Evolutionary conservation across 352 stramenopile species (phyloP).

Genomic region (Phytophthora chlamydospora): DNA sequence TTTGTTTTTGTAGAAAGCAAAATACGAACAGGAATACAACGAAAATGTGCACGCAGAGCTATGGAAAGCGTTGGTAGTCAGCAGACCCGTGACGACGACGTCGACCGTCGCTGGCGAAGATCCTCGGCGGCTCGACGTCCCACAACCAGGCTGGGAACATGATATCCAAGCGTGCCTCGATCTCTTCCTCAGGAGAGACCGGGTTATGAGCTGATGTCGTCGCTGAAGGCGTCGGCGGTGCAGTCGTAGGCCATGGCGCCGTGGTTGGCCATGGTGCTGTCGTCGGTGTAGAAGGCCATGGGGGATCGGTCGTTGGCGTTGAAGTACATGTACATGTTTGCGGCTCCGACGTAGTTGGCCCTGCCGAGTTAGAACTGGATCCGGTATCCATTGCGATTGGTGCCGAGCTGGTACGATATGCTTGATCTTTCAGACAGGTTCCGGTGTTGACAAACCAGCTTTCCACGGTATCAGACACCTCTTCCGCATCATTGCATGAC

Average conservation of each 20-base stretch:
- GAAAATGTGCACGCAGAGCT: conserved; percentile 6
- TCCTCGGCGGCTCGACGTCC: conserved; percentile 6
- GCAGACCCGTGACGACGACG: not conserved
- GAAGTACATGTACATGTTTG: no score
- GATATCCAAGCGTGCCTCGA: conserved; percentile 10
- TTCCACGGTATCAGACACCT: conserved; percentile 9
- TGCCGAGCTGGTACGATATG: conserved; percentile 10
- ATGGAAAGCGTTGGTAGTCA: not conserved
- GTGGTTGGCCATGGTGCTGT: no score
- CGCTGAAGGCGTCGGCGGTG: conserved; percentile 2
- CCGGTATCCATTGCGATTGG: not conserved
- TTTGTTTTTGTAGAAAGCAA: conserved; percentile 4
- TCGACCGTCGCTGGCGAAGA: conserved; percentile 14
- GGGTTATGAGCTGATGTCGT: not conserved
- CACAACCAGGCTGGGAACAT: conserved; percentile 27
- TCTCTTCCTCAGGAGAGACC: conserved; percentile 7
- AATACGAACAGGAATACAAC: conserved; percentile 4
- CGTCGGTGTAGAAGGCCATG: no score
- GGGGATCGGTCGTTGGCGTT: no score
- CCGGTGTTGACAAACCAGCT: conserved; percentile 15
- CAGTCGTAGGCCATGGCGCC: conserved; percentile 2
- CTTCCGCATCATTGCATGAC: not conserved
- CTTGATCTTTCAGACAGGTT: not conserved
- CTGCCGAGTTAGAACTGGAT: no score
- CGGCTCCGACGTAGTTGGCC: no score